Evolutionary conservation across 148 eudicot species (phyloP), one percentile per base, ranked within the genome.

Genomic region (Linanthus parryae): DNA sequence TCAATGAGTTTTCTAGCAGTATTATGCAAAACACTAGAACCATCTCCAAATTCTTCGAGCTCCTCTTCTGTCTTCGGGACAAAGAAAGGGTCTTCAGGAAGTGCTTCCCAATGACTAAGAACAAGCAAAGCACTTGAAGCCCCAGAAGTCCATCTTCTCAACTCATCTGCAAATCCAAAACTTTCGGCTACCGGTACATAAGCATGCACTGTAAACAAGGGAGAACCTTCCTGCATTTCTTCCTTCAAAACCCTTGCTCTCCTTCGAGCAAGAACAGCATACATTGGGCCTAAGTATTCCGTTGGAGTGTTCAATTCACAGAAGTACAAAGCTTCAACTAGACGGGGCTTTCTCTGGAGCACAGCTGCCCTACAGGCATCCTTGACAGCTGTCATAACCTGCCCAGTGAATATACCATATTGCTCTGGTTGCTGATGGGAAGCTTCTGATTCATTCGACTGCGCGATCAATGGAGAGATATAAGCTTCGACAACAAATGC

Each of bases 11-110:
- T 91, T 55, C 98, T 79, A 14, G 98, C 76, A 13, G 87, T 87
- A 62, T 87, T 91, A 31, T 37, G 84, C 17, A 56, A 73, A 40
- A 91, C 85, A 53, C 84, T 81, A 0, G 98, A 69, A 22, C 98
- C 98, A 47, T 91, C 98, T 54, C 98, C 98, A 65, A 78, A 91
- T 68, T 91, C 98, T 70, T 91, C 98, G 38, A 68, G 55, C 69
- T 91, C 98, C 63, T 91, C 98, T 51, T 86, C 95, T 8, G 98
- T 91, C 71, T 77, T 87, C 5, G 98, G 95, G 22, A 87, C 89
- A 75, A 91, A 86, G 57, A 86, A 91, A 7, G 98, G 98, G 62
- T 91, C 98, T 61, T 91, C 95, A 16, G 62, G 26, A 49, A 83
- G 79, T 15, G 79, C 73, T 58, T 91, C 95, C 98, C 96, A 87